Evolutionary conservation across 768 basidiomycete species (phyloP), one percentile per base, ranked within the genome.

Genomic region (Tremella yokohamensis): DNA sequence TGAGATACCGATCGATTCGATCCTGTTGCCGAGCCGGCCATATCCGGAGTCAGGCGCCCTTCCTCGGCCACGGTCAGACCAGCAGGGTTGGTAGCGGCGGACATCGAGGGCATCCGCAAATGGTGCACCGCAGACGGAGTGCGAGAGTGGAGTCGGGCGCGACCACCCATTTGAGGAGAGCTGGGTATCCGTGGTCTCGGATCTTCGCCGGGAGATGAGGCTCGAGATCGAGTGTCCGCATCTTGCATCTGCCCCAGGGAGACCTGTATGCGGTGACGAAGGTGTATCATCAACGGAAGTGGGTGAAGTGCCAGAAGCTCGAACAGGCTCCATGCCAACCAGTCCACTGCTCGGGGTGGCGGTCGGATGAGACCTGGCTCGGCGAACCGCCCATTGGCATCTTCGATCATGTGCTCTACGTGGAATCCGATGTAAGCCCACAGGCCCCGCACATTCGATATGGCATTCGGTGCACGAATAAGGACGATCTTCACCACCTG

Each of bases 401-500:
- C 64, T 26, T 57, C 19, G 8, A 62, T 49, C 22, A 54, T 34
- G 3, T 42, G 15, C 0, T 56, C 57, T 3, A 68, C 26, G 18
- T 63, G 54, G 8, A 40, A 39, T 0, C 59, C 51, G 16, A 69
- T 53, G 51, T 66, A 69, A 1, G 47, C 34, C 70, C 70, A 72
- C 19, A 72, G 45, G 0, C 67, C 70, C 7, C 54, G 54, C 11
- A 65, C 52, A 19, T 51, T 22, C 0, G 64, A 65, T 19, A 72
- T 59, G 22, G 53, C 60, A 2, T 64, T 60, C 2, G 62, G 52
- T 1, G 66, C 66, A 2, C 69, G 60, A 18, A 73, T 29, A 26
- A 57, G 24, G 52, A 69, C 63, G 52, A 68, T 50, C 53, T 70
- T 73, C 62, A 70, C 60, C 49, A 68, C 56, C 40, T 73, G 69